Evolutionary conservation across 2,329 filamentous ascomycete species (phyloP).

Genomic region (Xylaria sp.): DNA sequence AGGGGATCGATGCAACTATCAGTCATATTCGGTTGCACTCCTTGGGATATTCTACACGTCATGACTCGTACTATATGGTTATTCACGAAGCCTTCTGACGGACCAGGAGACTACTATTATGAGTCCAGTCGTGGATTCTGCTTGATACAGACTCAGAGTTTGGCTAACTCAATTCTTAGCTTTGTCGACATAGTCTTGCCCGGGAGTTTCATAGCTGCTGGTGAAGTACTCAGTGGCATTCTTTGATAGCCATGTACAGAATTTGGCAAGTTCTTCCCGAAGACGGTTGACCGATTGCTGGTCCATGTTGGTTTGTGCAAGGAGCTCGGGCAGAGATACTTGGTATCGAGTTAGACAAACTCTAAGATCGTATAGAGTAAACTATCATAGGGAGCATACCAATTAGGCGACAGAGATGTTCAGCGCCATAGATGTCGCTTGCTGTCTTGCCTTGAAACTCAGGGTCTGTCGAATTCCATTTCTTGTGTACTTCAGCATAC

Average conservation of each 20-base stretch:
- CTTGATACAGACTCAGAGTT: neutral
- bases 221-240: constrained; percentile 82
- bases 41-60: neutral
- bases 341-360: constrained; percentile 32
- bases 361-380: constrained; percentile 4
- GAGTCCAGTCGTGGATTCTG: neutral
- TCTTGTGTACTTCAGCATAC: constrained; percentile 79
- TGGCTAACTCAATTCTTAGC: constrained; percentile 53
- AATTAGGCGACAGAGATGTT: constrained; percentile 89
- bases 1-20: neutral
- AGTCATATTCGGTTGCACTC: neutral
- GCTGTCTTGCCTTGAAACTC: constrained; percentile 76
- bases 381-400: constrained; percentile 64
- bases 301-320: constrained; percentile 99
- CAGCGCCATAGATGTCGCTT: constrained; percentile 88
- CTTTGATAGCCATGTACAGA: constrained; percentile 85
- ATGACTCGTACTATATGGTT: neutral
- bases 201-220: constrained; percentile 77
- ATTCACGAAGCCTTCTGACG: neutral
- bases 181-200: constrained; percentile 76
- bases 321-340: constrained; percentile 92
- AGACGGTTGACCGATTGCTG: constrained; percentile 87
- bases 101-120: neutral
- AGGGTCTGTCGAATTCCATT: constrained; percentile 70
- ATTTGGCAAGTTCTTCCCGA: constrained; percentile 86